Percentiles rank a stretch among this genome's conserved stretches.
Conservation (phyloP, 805 yeast species). For the Lachancea sp. region DNA sequence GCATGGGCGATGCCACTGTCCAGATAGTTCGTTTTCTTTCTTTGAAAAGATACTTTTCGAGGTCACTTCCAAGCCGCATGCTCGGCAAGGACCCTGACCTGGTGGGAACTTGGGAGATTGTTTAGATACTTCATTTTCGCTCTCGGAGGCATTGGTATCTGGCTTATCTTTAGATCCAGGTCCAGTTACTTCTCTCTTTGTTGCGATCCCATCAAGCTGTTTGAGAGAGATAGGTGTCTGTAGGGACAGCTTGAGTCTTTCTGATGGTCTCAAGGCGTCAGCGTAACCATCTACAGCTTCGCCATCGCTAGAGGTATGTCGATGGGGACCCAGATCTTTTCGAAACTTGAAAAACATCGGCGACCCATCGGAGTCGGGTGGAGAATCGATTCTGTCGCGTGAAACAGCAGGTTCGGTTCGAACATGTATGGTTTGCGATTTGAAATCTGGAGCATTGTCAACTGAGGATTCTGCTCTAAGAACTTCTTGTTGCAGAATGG, state of each 20-base stretch:
- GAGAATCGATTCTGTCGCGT: background rate
- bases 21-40: constrained; percentile 57
- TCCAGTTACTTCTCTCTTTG: background rate
- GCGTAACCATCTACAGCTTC: background rate
- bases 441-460: background rate
- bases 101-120: constrained; percentile 35
- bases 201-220: background rate
- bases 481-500: background rate
- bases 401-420: background rate
- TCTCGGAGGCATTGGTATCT: too few relatives aligned
- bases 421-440: constrained; percentile 1
- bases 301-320: background rate
- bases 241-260: background rate
- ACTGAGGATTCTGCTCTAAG: background rate
- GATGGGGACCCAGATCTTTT: background rate
- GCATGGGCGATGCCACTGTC: constrained; percentile 91
- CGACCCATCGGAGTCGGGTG: constrained; percentile 15
- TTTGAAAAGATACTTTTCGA: constrained; percentile 76
- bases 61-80: constrained; percentile 50
- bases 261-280: background rate
- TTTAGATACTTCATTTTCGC: background rate
- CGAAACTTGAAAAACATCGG: constrained; percentile 23
- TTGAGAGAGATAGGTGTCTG: background rate
- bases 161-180: too few relatives aligned
- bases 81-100: constrained; percentile 78